Evolutionary conservation across 1,284 basidiomycete genomes (phyloP).

Genomic region (Moniliella sp.): DNA sequence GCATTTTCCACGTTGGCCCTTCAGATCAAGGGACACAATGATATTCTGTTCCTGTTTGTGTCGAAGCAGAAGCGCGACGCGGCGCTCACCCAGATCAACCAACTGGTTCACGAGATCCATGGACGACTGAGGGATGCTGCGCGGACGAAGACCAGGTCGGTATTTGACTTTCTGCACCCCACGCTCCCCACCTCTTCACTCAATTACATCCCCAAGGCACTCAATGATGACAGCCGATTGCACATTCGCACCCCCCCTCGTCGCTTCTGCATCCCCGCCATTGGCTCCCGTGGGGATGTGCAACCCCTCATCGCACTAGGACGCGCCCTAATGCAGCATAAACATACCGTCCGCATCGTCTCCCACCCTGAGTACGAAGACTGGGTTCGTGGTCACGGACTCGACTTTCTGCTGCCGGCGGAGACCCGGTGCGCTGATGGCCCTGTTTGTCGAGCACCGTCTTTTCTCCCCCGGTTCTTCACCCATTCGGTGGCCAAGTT

Average conservation of each 20-base stretch:
- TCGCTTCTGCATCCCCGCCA: slow-evolving; percentile 63
- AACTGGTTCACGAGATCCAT: no score
- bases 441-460: slow-evolving; percentile 39
- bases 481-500: slow-evolving; percentile 79
- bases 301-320: slow-evolving; percentile 73
- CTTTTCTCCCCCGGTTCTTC: slow-evolving; percentile 82
- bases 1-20: no score
- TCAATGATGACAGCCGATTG: no score
- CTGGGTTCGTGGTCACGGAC: slow-evolving; percentile 75
- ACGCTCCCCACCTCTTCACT: no score
- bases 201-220: no score
- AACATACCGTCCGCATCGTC: slow-evolving; percentile 62
- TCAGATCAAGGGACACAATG: slow-evolving; percentile 15
- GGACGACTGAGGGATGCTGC: no score
- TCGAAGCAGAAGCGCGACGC: slow-evolving; percentile 9
- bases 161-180: no score
- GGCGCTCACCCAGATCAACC: no score
- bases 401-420: slow-evolving; percentile 76
- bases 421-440: slow-evolving; percentile 73
- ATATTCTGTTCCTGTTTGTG: slow-evolving; percentile 16
- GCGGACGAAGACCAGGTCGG: no score
- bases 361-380: slow-evolving; percentile 80
- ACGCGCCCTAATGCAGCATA: slow-evolving; percentile 71
- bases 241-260: no score
- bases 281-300: slow-evolving; percentile 64